Evolutionary conservation across 2,329 filamentous ascomycete species (phyloP).

Genomic region (Beauveria brongniartii): DNA sequence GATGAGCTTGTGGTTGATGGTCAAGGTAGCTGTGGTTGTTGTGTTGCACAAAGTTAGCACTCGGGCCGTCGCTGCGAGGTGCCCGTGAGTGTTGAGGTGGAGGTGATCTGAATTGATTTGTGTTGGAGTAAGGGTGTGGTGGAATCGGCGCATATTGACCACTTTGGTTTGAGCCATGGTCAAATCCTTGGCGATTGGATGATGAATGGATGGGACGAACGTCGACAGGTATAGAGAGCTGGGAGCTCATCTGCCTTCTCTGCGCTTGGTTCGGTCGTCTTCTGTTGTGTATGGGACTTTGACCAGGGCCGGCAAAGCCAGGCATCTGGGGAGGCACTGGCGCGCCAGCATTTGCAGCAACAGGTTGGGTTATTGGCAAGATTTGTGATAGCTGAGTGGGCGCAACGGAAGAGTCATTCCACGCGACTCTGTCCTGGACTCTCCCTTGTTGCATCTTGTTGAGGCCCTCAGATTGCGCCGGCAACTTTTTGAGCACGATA

Average conservation of each 20-base stretch:
- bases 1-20: background rate
- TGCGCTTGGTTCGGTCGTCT: constrained; percentile 57
- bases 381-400: background rate
- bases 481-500: background rate
- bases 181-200: constrained; percentile 20
- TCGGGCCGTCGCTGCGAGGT: background rate
- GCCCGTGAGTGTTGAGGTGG: background rate
- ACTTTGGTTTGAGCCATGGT: constrained; percentile 18
- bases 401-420: constrained; percentile 37
- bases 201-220: constrained; percentile 28
- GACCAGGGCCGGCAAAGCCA: background rate
- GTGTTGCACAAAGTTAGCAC: background rate
- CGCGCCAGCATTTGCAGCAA: background rate
- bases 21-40: background rate
- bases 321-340: background rate
- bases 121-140: background rate
- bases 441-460: background rate
- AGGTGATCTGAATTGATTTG: background rate
- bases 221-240: constrained; percentile 49
- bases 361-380: background rate
- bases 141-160: background rate
- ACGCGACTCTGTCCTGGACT: background rate
- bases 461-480: background rate
- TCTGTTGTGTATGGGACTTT: constrained; percentile 17
- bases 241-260: constrained; percentile 53